phyloP scores from a whole-genome alignment of 768 basidiomycete genomes.

The Crassisporium funariophilum region DNA sequence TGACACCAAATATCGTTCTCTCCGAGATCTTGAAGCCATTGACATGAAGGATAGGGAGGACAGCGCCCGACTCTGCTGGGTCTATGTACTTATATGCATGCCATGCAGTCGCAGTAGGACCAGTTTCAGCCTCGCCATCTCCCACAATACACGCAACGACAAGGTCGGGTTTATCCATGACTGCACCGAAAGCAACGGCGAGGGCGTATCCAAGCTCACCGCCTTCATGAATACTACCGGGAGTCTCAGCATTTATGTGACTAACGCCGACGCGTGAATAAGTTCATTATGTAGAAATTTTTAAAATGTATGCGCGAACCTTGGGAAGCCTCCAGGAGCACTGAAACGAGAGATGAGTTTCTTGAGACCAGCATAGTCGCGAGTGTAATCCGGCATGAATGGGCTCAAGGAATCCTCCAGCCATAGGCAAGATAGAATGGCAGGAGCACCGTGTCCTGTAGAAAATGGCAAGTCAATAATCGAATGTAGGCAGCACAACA shows the following conservation, averaged over 20 bases:
- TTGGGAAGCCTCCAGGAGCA: constrained; percentile 83
- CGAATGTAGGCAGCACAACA: background rate
- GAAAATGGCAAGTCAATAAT: background rate
- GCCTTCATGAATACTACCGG: constrained; percentile 91
- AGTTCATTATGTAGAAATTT: background rate
- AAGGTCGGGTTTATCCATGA: constrained; percentile 90
- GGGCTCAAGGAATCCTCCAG: constrained; percentile 71
- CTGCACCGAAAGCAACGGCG: constrained; percentile 81
- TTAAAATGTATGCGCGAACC: constrained; percentile 39
- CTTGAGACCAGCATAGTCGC: constrained; percentile 58
- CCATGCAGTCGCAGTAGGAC: constrained; percentile 81
- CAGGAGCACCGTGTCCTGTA: constrained; percentile 82
- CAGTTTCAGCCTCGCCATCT: constrained; percentile 85
- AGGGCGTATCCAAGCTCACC: constrained; percentile 90
- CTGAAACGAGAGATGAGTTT: constrained; percentile 77
- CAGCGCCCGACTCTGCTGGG: constrained; percentile 86
- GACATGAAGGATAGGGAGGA: constrained; percentile 87
- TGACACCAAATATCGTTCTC: constrained; percentile 85
- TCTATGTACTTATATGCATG: constrained; percentile 90
- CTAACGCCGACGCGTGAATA: constrained; percentile 29
- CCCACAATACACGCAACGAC: constrained; percentile 83
- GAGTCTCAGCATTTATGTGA: constrained; percentile 82
- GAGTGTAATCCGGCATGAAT: constrained; percentile 61
- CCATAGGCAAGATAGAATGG: constrained; percentile 83
- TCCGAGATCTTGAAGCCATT: constrained; percentile 93